Evolutionary conservation across 768 basidiomycete species (phyloP).

Genomic region (Hericium alpestre): DNA sequence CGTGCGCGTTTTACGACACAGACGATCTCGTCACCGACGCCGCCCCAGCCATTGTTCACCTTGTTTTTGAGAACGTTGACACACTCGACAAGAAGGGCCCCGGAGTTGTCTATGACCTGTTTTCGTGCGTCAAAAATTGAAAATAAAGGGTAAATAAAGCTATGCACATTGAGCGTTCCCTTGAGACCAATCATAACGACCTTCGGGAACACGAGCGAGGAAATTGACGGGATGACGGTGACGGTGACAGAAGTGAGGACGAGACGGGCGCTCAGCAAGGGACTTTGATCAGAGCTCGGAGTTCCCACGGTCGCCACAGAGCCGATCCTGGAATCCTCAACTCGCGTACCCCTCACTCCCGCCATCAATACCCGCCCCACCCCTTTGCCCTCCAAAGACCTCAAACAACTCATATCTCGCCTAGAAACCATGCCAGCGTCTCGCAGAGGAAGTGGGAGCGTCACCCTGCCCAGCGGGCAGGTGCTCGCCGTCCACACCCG

Average conservation of each 20-base stretch:
- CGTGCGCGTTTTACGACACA: conserved; percentile 90
- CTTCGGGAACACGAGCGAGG: not conserved
- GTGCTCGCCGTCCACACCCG: conserved; percentile 80
- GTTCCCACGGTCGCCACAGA: not conserved
- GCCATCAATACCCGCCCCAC: not conserved
- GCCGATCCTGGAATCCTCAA: not conserved
- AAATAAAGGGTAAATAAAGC: not conserved
- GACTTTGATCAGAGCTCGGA: not conserved
- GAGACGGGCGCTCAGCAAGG: not conserved
- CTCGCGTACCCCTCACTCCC: not conserved
- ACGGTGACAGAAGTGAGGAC: not conserved
- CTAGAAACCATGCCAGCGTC: conserved; percentile 48
- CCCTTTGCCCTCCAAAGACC: conserved; percentile 1
- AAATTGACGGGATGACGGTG: not conserved
- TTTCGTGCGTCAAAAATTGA: not conserved
- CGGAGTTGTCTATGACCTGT: conserved; percentile 95
- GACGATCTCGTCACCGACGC: conserved; percentile 91
- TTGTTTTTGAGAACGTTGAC: conserved; percentile 95
- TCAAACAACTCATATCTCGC: not conserved
- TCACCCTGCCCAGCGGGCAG: conserved; percentile 64
- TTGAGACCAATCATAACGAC: conserved; percentile 86
- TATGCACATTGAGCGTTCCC: conserved; percentile 71
- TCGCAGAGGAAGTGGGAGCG: conserved; percentile 68
- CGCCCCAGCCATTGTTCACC: conserved; percentile 89
- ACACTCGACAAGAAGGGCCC: conserved; percentile 88